phyloP scores from a whole-genome alignment of 1,284 basidiomycete genomes.

The Volvariella surrecta region DNA sequence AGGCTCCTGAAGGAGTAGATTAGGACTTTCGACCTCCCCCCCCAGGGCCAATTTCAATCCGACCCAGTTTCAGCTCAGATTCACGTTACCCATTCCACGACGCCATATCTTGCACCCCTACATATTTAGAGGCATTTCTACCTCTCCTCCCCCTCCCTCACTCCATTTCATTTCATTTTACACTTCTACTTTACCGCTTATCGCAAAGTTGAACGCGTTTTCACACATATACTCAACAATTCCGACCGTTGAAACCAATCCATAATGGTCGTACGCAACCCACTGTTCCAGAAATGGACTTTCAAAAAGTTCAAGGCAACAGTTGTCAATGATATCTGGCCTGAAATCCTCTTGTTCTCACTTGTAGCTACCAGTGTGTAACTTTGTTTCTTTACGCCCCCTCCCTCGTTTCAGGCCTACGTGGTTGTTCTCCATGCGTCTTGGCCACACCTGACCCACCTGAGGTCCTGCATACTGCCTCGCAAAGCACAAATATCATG shows the following conservation, averaged over 20 bases:
- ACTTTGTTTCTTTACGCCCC: neutral
- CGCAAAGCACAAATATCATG: neutral
- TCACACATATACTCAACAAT: too few relatives aligned
- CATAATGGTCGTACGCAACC: constrained; percentile 35
- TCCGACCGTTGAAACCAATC: constrained; percentile 4
- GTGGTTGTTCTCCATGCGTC: neutral
- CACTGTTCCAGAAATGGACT: constrained; percentile 36
- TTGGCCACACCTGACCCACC: neutral
- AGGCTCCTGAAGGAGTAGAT: too few relatives aligned
- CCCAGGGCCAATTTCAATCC: too few relatives aligned
- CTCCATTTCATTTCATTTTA: too few relatives aligned
- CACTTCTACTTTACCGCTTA: too few relatives aligned
- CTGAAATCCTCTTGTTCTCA: constrained; percentile 47
- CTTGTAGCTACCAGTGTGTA: constrained; percentile 44
- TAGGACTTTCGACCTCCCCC: too few relatives aligned
- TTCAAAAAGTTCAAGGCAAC: constrained; percentile 50
- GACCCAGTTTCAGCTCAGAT: too few relatives aligned
- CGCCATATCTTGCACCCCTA: too few relatives aligned
- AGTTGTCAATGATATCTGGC: constrained; percentile 58
- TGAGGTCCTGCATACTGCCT: neutral
- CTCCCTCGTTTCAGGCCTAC: neutral
- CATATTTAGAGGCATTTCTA: too few relatives aligned
- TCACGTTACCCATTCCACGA: too few relatives aligned
- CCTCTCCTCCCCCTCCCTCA: too few relatives aligned
- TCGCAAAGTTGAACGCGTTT: too few relatives aligned